phyloP scores from a whole-genome alignment of 768 basidiomycete genomes.

The Phlebiopsis flavidoalba region DNA sequence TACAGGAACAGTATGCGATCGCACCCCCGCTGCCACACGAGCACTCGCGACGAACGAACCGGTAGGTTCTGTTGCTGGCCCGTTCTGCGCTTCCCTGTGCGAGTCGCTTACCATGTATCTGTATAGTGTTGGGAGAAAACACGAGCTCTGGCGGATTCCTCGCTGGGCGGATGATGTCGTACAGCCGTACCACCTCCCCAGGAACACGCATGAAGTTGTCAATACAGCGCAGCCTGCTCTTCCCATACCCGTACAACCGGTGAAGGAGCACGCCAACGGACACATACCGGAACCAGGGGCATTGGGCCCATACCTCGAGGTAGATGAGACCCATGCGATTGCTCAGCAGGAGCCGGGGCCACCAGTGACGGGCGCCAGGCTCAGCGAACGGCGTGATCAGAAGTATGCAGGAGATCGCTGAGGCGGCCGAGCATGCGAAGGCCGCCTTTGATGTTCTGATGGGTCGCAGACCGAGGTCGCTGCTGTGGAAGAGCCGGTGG shows the following conservation, averaged over 20 bases:
- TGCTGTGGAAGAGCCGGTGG: no score
- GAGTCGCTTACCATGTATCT: background rate
- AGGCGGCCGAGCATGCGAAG: constrained; percentile 25
- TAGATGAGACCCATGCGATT: constrained; percentile 13
- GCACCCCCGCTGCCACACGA: background rate
- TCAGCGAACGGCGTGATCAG: constrained; percentile 33
- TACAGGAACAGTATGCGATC: constrained; percentile 71
- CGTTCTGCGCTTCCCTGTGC: background rate
- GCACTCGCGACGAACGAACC: constrained; percentile 1
- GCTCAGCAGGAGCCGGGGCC: constrained; percentile 17
- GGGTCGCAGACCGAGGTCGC: background rate
- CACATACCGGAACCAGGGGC: background rate
- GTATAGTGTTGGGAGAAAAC: constrained; percentile 11
- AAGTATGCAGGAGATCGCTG: constrained; percentile 64
- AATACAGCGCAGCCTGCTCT: constrained; percentile 8
- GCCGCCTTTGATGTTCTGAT: background rate
- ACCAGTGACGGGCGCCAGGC: constrained; percentile 3
- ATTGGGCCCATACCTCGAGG: background rate
- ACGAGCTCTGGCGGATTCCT: constrained; percentile 55
- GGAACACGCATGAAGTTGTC: constrained; percentile 34
- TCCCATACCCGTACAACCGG: background rate
- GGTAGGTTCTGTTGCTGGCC: constrained; percentile 6
- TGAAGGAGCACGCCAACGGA: background rate
- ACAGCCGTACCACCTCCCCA: constrained; percentile 65
- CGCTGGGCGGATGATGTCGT: constrained; percentile 68